Evolutionary conservation across 148 eudicot genomes (phyloP), one percentile per base, ranked within the genome.

Genomic region (Rhododendron ovatum): DNA sequence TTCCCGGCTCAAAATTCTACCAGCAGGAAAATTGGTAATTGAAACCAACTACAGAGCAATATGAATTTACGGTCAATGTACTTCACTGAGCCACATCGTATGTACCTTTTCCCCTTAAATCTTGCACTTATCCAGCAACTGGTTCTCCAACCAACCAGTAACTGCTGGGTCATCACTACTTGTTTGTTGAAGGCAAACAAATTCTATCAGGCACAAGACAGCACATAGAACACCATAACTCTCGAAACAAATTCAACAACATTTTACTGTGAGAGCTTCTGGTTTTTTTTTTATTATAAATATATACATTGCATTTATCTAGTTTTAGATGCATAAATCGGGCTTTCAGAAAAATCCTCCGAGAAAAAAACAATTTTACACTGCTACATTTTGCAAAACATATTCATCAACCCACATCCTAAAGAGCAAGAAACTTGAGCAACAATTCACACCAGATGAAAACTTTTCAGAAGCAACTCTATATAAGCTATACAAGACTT

Each of bases 401-500:
- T 75, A 75, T 75, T 33, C n/a, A 75, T 17, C 41, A 75, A 37
- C 41, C 79, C 45, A 37, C 4, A 3, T 30, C 65, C n/a, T 59
- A 59, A 2, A 59, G 65, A 59, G n/a, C 65, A 59, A 5, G 10
- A 59, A 59, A 20, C n/a, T 59, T 59, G 9, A 59, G 65, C 65
- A 59, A 59, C n/a, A 59, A 59, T 51, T 2, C 55, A 59, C 65
- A 59, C n/a, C 65, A 59, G 22, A 59, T 59, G 65, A 59, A 1
- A 59, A 59, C n/a, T 22, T 63, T 22, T 7, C 33, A 90, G 90
- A 83, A 90, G 87, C 28, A 85, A 84, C 53, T 88, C 88, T n/a
- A 88, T 86, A 86, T 84, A 86, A 84, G 88, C 87, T 59, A 90
- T 88, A 85, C 15, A 71, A 89, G 37, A n/a, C 67, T 85, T 84